A percentile compares a stretch with the other conserved stretches of the same genome.
These are phyloP conservation scores for Crepidotus sp. DNA, from an alignment of 1,284 basidiomycete genomes.

Conservation along the genomic window DNA sequence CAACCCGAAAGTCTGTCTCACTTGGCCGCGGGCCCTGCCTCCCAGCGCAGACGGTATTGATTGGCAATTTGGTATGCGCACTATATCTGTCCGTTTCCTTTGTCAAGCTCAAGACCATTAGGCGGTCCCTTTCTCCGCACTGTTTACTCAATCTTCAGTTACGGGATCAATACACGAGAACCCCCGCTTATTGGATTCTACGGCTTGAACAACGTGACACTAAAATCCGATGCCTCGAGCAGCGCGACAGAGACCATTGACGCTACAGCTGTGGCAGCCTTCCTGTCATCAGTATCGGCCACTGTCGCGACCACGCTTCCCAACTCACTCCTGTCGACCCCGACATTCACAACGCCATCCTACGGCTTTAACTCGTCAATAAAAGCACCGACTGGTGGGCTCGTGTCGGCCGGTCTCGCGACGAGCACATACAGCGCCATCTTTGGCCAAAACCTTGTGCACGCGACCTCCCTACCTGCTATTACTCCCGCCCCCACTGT, in stretches of 20 bases:
- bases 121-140: constrained; percentile 75
- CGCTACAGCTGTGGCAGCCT: constrained; percentile 38
- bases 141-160: constrained; percentile 79
- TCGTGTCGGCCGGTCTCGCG: constrained; percentile 51
- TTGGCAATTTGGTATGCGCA: constrained; percentile 65
- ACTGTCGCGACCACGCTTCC: constrained; percentile 55
- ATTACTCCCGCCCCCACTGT: constrained; percentile 35
- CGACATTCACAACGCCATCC: constrained; percentile 52
- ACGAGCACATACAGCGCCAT: constrained; percentile 61
- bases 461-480: constrained; percentile 38
- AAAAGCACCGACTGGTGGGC: constrained; percentile 41
- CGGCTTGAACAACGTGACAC: no score
- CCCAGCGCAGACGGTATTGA: constrained; percentile 73
- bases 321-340: constrained; percentile 64
- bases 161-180: no score
- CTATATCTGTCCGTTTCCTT: not conserved
- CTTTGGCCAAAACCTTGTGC: constrained; percentile 28
- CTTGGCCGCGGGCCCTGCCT: constrained; percentile 69
- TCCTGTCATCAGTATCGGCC: constrained; percentile 54
- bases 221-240: constrained; percentile 54
- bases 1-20: constrained; percentile 63
- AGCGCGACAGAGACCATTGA: constrained; percentile 37
- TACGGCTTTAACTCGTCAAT: constrained; percentile 70
- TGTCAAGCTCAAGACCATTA: constrained; percentile 17
- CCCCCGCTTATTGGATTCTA: no score